phyloP scores from a whole-genome alignment of 1,139 yeast species.

The Hemisphaericaspora lyxosophila region DNA sequence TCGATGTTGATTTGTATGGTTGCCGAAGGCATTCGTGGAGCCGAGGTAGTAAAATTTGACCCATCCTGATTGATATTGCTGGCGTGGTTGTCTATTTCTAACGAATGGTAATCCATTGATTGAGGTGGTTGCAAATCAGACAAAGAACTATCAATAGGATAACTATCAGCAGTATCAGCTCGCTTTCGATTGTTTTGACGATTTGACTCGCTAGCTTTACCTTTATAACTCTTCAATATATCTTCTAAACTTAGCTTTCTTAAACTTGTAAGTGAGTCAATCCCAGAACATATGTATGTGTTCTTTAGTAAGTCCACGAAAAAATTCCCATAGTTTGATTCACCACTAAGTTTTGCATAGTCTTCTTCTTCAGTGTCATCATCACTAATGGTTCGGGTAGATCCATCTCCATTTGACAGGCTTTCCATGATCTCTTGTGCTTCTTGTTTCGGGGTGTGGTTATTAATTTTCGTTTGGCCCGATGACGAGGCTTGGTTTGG shows the following conservation, averaged over 20 bases:
- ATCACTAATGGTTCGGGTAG: too few species aligned
- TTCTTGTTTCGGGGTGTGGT: too few species aligned
- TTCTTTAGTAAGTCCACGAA: slow-evolving; percentile 51
- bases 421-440: too few species aligned
- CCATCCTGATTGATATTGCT: too few species aligned
- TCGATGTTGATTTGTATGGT: not conserved
- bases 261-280: slow-evolving; percentile 20
- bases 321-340: slow-evolving; percentile 19
- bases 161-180: not conserved
- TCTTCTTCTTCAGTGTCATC: slow-evolving; percentile 23
- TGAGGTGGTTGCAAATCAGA: slow-evolving; percentile 1
- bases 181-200: not conserved
- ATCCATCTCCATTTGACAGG: too few species aligned
- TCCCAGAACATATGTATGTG: slow-evolving; percentile 53
- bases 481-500: too few species aligned
- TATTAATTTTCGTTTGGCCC: too few species aligned
- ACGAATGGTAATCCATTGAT: too few species aligned
- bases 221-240: slow-evolving; percentile 11
- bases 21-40: not conserved
- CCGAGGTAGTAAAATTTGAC: not conserved
- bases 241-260: slow-evolving; percentile 18
- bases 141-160: not conserved
- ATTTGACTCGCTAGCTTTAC: slow-evolving; percentile 10
- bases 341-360: slow-evolving; percentile 21
- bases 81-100: too few species aligned